Evolutionary conservation across 2,329 filamentous ascomycete genomes (phyloP).

Genomic region (Helotiales sp.): DNA sequence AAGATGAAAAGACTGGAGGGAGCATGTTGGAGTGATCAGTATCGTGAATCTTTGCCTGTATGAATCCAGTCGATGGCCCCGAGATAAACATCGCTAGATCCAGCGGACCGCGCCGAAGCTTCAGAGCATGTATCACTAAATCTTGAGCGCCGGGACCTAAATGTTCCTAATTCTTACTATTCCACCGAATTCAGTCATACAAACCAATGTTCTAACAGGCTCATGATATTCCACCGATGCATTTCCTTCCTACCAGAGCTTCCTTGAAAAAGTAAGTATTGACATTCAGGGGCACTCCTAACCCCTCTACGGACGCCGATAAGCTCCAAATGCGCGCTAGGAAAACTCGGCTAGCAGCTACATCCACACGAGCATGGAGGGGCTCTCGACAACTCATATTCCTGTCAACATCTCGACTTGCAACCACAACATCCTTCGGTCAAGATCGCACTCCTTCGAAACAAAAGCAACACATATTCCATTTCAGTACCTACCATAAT

Average conservation of each 20-base stretch:
- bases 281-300: background rate
- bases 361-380: conserved; percentile 14
- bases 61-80: too few relatives aligned
- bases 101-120: conserved; percentile 6
- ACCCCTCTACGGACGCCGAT: conserved; percentile 2
- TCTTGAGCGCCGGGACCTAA: too few relatives aligned
- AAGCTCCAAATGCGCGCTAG: background rate
- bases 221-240: background rate
- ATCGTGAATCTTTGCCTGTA: background rate
- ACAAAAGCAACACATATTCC: conserved; percentile 13
- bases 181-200: too few relatives aligned
- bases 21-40: too few relatives aligned
- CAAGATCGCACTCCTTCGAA: conserved; percentile 18
- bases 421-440: conserved; percentile 28
- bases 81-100: background rate
- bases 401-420: conserved; percentile 9
- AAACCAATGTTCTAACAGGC: too few relatives aligned
- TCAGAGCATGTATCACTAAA: background rate
- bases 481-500: conserved; percentile 21
- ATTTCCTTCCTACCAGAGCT: background rate
- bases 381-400: conserved; percentile 20
- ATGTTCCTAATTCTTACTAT: too few relatives aligned
- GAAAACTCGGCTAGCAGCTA: conserved; percentile 10
- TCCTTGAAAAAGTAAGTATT: background rate
- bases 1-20: too few relatives aligned